Conservation (phyloP, 192 early-diverging fungal genomes). For the Chytriomyces confervae region DNA sequence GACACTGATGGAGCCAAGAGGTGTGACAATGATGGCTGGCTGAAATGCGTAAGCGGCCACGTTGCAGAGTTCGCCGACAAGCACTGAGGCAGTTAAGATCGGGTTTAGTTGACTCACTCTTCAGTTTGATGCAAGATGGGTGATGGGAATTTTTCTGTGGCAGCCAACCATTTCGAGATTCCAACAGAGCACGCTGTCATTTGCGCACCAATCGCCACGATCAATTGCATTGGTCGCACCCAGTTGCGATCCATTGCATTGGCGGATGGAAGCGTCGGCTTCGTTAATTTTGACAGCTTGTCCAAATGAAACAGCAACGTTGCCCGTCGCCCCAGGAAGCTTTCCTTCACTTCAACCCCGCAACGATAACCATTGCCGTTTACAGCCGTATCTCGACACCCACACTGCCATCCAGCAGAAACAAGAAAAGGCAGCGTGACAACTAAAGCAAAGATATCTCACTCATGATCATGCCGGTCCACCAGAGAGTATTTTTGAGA, state of each 20-base stretch:
- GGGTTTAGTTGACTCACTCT: too few species aligned
- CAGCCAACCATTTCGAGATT: too few species aligned
- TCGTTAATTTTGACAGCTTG: not conserved
- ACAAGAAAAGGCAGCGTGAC: not conserved
- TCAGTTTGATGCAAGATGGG: too few species aligned
- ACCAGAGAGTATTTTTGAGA: constrained; percentile 88
- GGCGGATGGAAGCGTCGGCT: not conserved
- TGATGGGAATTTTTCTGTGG: too few species aligned
- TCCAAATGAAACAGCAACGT: not conserved
- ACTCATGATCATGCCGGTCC: constrained; percentile 85
- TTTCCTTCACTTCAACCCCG: too few species aligned
- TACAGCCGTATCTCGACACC: too few species aligned
- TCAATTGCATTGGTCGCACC: too few species aligned
- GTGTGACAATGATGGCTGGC: constrained; percentile 94
- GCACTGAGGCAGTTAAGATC: constrained; percentile 57
- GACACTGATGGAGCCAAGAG: constrained; percentile 89
- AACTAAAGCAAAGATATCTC: constrained; percentile 18
- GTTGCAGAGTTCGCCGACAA: constrained; percentile 92
- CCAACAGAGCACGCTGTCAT: too few species aligned
- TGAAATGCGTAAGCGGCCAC: constrained; percentile 97
- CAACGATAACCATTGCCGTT: too few species aligned
- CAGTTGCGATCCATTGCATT: too few species aligned
- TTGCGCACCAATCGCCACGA: too few species aligned
- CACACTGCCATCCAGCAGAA: not conserved
- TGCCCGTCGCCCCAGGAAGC: too few species aligned